Percentiles rank a stretch among this genome's conserved stretches.
Conservation (phyloP, 345 rosid genomes). For the Acer saccharum region DNA sequence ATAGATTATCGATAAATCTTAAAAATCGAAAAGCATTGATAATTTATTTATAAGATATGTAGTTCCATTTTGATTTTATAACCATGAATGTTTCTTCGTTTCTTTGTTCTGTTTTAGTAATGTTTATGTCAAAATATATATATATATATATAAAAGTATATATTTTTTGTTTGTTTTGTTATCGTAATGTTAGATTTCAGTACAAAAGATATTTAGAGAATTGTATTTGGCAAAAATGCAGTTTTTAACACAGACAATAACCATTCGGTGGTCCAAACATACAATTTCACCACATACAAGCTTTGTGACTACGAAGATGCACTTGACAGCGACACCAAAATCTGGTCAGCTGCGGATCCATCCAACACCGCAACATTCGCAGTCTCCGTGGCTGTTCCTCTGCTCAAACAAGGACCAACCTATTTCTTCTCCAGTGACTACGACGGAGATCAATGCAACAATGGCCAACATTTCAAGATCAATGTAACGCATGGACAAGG, state of each 20-base stretch:
- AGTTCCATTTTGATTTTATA: too few relatives aligned
- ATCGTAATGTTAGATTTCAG: neutral
- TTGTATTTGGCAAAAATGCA: slow-evolving; percentile 27
- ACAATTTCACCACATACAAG: slow-evolving; percentile 70
- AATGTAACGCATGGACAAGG: slow-evolving; percentile 84
- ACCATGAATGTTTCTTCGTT: too few relatives aligned
- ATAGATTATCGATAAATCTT: too few relatives aligned
- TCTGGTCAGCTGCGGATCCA: slow-evolving; percentile 77
- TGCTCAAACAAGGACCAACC: slow-evolving; percentile 65
- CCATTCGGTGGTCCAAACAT: slow-evolving; percentile 88
- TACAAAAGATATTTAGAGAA: neutral
- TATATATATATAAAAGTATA: too few relatives aligned
- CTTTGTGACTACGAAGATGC: slow-evolving; percentile 64
- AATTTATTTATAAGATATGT: too few relatives aligned
- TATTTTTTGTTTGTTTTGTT: too few relatives aligned
- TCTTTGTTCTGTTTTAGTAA: too few relatives aligned
- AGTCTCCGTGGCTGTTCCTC: slow-evolving; percentile 66
- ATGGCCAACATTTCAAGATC: slow-evolving; percentile 67
- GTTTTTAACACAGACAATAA: slow-evolving; percentile 91
- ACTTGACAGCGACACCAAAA: slow-evolving; percentile 48
- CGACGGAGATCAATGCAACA: slow-evolving; percentile 85
- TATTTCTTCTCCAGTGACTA: slow-evolving; percentile 87
- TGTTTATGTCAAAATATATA: too few relatives aligned
- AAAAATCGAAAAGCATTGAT: too few relatives aligned
- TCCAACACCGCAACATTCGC: slow-evolving; percentile 61